Evolutionary conservation across 1,284 basidiomycete genomes (phyloP).

Genomic region (Violaceomyces palustris): DNA sequence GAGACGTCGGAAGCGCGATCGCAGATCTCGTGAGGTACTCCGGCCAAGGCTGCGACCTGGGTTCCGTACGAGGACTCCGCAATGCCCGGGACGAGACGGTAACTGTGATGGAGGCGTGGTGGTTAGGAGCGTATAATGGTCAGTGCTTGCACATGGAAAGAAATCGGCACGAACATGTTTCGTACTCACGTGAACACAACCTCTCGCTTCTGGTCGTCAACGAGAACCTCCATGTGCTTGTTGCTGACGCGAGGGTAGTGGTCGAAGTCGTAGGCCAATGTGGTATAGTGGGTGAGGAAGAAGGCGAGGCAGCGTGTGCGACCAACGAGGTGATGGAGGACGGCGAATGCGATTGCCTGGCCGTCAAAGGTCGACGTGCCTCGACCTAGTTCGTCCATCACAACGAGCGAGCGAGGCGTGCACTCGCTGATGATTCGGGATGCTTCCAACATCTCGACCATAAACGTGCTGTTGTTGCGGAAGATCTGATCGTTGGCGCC

Average conservation of each 20-base stretch:
- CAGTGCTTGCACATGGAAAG: neutral
- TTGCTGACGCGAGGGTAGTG: constrained; percentile 47
- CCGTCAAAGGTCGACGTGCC: constrained; percentile 53
- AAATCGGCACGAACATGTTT: too few relatives aligned
- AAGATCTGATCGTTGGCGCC: constrained; percentile 63
- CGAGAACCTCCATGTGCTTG: constrained; percentile 52
- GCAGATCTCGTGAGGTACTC: constrained; percentile 46
- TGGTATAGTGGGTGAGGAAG: constrained; percentile 51
- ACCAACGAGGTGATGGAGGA: constrained; percentile 47
- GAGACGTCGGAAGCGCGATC: constrained; percentile 45
- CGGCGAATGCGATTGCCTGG: constrained; percentile 50
- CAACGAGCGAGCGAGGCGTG: constrained; percentile 50
- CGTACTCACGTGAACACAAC: constrained; percentile 49
- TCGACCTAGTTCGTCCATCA: constrained; percentile 53
- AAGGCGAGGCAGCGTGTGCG: constrained; percentile 50
- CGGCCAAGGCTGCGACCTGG: constrained; percentile 49
- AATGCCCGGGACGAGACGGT: constrained; percentile 55
- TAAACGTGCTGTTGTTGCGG: constrained; percentile 50
- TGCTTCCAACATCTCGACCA: constrained; percentile 53
- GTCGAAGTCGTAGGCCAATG: constrained; percentile 43
- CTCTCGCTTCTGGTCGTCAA: constrained; percentile 45
- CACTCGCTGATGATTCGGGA: constrained; percentile 49
- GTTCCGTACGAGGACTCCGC: constrained; percentile 80
- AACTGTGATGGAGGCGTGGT: too few relatives aligned
- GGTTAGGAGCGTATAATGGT: neutral